These are phyloP conservation scores for Rhypophila decipiens DNA, from an alignment of 495 filamentous ascomycete genomes.

Conservation along the genomic window DNA sequence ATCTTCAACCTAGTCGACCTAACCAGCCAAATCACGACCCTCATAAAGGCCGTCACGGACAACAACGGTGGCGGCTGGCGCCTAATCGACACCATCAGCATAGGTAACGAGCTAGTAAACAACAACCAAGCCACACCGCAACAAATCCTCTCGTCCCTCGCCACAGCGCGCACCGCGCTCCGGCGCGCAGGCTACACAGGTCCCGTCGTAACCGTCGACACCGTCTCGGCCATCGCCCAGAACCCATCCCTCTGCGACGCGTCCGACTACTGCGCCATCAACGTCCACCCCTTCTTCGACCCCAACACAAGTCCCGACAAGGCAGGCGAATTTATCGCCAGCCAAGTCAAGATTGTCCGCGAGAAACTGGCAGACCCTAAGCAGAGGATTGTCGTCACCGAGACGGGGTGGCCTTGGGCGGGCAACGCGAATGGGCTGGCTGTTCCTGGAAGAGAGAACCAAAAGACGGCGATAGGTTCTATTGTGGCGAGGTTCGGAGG, in stretches of 20 bases:
- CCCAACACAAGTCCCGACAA: constrained; percentile 44
- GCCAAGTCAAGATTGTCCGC: constrained; percentile 41
- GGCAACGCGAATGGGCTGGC: constrained; percentile 59
- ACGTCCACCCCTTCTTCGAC: constrained; percentile 83
- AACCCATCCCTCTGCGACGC: constrained; percentile 65
- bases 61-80: constrained; percentile 27
- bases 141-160: constrained; percentile 50
- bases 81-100: constrained; percentile 58
- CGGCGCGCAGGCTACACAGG: constrained; percentile 60
- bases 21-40: constrained; percentile 42
- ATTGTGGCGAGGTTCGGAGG: constrained; percentile 46
- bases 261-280: constrained; percentile 74
- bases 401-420: constrained; percentile 76
- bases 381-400: constrained; percentile 48
- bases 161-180: constrained; percentile 49
- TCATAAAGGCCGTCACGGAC: constrained; percentile 46
- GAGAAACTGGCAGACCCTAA: constrained; percentile 24
- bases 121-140: constrained; percentile 44
- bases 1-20: constrained; percentile 60
- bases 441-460: constrained; percentile 57
- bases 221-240: constrained; percentile 55
- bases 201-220: constrained; percentile 74
- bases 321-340: constrained; percentile 60
- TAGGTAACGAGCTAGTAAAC: constrained; percentile 82
- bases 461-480: constrained; percentile 56